Base-by-base conservation (phyloP, 768 basidiomycete genomes). In the Tylopilus subfusipes region DNA sequence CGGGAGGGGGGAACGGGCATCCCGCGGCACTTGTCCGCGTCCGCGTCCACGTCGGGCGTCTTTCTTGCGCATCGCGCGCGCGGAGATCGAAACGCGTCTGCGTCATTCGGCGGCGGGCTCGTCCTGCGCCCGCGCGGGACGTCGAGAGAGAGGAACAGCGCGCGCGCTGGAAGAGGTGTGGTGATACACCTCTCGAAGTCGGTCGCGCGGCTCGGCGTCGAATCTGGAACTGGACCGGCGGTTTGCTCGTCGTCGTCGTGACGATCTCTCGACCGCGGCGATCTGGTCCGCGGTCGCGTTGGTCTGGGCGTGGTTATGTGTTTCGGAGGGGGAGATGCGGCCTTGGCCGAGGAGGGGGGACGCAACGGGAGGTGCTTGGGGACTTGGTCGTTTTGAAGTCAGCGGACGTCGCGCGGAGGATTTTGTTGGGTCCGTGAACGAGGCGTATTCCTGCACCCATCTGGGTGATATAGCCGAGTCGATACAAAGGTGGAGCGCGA, bases 261-360 rank as follows among this genome's bases (percentile, higher is more conserved):
- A 53, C 52, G 34, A 40, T 48, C 2, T 27, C 36, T 0, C 45
- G n/a, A n/a, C 31, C 2, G 43, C 18, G 4, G 25, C 27, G 11
- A 48, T 53, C n/a, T 53, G 19, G n/a, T 52, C 36, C 10, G 51
- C 14, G 19, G 51, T 49, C 18, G 52, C 38, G 16, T 48, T 53
- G n/a, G n/a, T n/a, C n/a, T n/a, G 11, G 29, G 46, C 45, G 33
- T 53, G 25, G 19, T 13, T 3, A 22, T 8, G 3, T 16, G 42
- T 38, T 29, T 34, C 0, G 12, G n/a, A n/a, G 3, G 2, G 4
- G 24, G 24, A 12, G 2, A 10, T 10, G 22, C 9, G 39, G 40
- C 16, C 30, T 11, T n/a, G 11, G n/a, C 7, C 11, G 36, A 19
- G 5, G 24, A n/a, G n/a, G n/a, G n/a, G 21, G 5, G 18, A 18